Evolutionary conservation across 768 basidiomycete species (phyloP).

Genomic region (Tephrocybe sp.): DNA sequence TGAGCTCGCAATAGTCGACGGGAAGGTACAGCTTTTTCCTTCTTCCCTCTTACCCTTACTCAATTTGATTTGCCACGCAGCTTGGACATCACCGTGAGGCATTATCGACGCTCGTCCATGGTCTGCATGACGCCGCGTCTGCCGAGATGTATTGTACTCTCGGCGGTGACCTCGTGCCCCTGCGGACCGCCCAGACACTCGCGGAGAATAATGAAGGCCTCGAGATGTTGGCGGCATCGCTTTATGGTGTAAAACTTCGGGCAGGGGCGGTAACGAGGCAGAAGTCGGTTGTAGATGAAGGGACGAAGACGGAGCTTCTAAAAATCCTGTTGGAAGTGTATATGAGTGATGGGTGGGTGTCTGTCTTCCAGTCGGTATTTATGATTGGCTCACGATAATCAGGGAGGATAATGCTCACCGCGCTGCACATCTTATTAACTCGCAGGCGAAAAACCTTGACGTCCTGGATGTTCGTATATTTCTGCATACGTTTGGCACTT

Average conservation of each 20-base stretch:
- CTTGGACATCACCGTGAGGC: conserved; percentile 61
- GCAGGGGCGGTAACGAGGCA: conserved; percentile 25
- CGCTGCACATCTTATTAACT: conserved; percentile 70
- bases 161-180: conserved; percentile 71
- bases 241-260: conserved; percentile 35
- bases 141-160: conserved; percentile 87
- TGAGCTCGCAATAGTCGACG: conserved; percentile 79
- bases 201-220: conserved; percentile 45
- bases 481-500: background rate
- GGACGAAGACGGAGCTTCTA: conserved; percentile 57
- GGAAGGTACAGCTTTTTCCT: conserved; percentile 52
- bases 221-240: conserved; percentile 52
- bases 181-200: conserved; percentile 51
- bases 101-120: conserved; percentile 64
- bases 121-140: conserved; percentile 69
- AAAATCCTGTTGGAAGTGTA: conserved; percentile 79
- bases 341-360: conserved; percentile 70
- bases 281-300: conserved; percentile 42
- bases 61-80: conserved; percentile 20
- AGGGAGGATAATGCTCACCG: conserved; percentile 57
- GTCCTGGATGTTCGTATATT: conserved; percentile 62
- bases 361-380: background rate
- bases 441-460: conserved; percentile 80
- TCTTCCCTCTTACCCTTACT: background rate
- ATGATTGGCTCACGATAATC: background rate